Base-by-base conservation (phyloP, 169 alveolate species). In the Plasmodium malariae region DNA sequence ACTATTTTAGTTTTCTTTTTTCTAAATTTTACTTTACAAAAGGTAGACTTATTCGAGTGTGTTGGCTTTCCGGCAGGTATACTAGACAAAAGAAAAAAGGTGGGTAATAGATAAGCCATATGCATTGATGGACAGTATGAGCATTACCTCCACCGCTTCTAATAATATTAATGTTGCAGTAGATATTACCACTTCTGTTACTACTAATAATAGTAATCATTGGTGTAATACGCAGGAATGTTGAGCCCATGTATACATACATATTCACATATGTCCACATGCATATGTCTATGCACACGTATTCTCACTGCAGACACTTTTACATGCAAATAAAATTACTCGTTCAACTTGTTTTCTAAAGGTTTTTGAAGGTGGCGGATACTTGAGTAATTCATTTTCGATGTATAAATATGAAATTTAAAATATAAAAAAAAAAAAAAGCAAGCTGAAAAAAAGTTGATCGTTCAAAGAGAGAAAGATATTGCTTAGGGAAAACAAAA, bases 61-160 rank as follows among this genome's bases (percentile, higher is more conserved):
- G 85, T 49, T 7, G 85, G 85, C 30, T 71, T 71, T 28, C 85
- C 85, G 9, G 85, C 85, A 2, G 85, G 69, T 7, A 11, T 14
- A 6, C 85, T 71, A 24, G 1, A 11, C 45, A 49, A n/a, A 65
- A 7, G 45, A 70, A 70, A 28, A n/a, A 26, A 70, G 24, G 19
- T 40, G 14, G 17, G 40, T 3, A 68, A 40, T 4, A 63, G 12
- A n/a, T 7, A 63, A 34, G 5, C 2, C 17, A 65, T 32, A 0
- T 40, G n/a, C 9, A 40, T 40, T 40, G 49, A 40, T 40, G 9
- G 49, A 40, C 9, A 40, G n/a, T n/a, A n/a, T n/a, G n/a, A n/a
- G n/a, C n/a, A n/a, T n/a, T n/a, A n/a, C n/a, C n/a, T n/a, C n/a
- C n/a, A n/a, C n/a, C n/a, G n/a, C n/a, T n/a, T n/a, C n/a, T n/a